These are phyloP conservation scores for Chlorella ohadii DNA, from an alignment of 139 green algal species.

Conservation along the genomic window DNA sequence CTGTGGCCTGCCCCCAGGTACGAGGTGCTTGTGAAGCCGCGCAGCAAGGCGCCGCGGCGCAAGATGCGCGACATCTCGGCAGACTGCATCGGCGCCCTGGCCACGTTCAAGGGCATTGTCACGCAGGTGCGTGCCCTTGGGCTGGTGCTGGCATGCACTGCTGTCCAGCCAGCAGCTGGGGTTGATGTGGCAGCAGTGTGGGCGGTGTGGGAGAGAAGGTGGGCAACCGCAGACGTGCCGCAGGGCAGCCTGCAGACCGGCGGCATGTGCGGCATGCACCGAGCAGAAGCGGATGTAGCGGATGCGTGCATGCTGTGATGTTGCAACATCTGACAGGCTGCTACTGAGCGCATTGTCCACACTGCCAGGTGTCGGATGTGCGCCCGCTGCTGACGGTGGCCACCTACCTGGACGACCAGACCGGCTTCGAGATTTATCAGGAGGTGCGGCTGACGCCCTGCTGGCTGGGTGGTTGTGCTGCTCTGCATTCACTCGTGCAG, in stretches of 20 bases:
- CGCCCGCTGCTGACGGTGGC: constrained; percentile 92
- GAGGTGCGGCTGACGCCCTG: constrained; percentile 71
- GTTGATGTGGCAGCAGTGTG: no score
- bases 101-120: constrained; percentile 91
- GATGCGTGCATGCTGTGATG: no score
- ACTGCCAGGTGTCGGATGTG: constrained; percentile 87
- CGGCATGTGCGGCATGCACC: no score
- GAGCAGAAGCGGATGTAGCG: no score
- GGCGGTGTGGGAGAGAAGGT: no score
- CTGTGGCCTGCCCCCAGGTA: constrained; percentile 38
- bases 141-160: no score
- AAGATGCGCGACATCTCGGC: constrained; percentile 79
- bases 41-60: constrained; percentile 48
- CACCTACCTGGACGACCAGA: constrained; percentile 94
- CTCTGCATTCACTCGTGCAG: no score
- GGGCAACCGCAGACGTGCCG: no score
- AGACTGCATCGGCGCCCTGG: constrained; percentile 87
- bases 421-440: constrained; percentile 95
- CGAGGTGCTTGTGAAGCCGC: constrained; percentile 72
- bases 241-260: no score
- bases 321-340: not conserved
- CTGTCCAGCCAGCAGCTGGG: no score
- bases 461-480: no score
- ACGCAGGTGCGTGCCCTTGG: constrained; percentile 60
- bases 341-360: not conserved